phyloP scores from a whole-genome alignment of 257 asterid species.

The Solanum etuberosum region DNA sequence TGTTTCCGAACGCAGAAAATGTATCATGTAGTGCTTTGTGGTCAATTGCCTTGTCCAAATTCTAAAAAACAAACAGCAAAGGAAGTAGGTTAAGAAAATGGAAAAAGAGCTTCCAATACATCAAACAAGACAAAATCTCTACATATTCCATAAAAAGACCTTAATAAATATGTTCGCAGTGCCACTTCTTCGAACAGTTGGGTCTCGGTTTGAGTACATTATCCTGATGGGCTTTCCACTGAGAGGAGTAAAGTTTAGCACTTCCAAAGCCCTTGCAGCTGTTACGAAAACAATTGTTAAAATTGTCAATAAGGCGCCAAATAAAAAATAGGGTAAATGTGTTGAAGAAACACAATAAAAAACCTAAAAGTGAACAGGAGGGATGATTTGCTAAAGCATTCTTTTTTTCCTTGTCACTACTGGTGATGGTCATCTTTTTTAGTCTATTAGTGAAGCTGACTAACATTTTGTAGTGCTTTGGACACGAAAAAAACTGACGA shows the following conservation, averaged over 20 bases:
- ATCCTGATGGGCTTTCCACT: slow-evolving; percentile 74
- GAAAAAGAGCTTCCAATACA: not conserved
- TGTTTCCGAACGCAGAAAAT: slow-evolving; percentile 68
- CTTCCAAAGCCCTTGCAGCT: slow-evolving; percentile 79
- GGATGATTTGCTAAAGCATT: not conserved
- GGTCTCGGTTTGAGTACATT: slow-evolving; percentile 84
- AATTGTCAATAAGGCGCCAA: not conserved
- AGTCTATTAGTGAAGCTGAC: not conserved
- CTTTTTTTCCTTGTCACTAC: not conserved
- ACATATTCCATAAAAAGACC: slow-evolving; percentile 22
- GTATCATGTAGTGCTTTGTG: slow-evolving; percentile 86
- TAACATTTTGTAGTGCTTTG: not conserved
- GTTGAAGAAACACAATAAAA: not conserved
- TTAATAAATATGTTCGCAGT: slow-evolving; percentile 80
- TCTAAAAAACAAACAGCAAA: slow-evolving; percentile 22
- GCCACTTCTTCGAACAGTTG: slow-evolving; percentile 69
- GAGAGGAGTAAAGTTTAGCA: slow-evolving; percentile 76
- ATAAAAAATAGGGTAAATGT: not conserved
- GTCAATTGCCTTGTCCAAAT: slow-evolving; percentile 88
- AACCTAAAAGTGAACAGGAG: not conserved
- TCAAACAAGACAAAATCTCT: not conserved
- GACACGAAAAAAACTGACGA: not conserved
- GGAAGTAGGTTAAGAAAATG: not conserved
- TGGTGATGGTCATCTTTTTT: not conserved
- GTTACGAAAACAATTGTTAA: slow-evolving; percentile 1